Evolutionary conservation across 805 yeast species (phyloP).

Genomic region (Schizosaccharomyces lindneri): DNA sequence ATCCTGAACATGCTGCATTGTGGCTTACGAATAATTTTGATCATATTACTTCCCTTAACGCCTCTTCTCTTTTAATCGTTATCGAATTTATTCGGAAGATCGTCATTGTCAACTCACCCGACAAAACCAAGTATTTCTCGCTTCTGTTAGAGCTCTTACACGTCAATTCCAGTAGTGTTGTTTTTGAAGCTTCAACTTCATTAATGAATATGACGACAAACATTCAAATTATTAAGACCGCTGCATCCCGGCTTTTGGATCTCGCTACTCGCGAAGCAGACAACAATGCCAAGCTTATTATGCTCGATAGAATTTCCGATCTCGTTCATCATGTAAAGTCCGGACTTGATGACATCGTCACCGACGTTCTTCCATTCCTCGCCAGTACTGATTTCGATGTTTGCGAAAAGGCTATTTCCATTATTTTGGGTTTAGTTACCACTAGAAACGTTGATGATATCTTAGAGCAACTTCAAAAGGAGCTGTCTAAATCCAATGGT

Average conservation of each 20-base stretch:
- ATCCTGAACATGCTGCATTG: slow-evolving; percentile 61
- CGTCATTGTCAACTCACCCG: slow-evolving; percentile 17
- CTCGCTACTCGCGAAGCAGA: slow-evolving; percentile 83
- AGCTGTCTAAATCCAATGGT: slow-evolving; percentile 42
- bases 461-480: slow-evolving; percentile 74
- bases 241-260: slow-evolving; percentile 69
- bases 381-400: slow-evolving; percentile 81
- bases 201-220: slow-evolving; percentile 31
- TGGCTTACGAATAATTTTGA: slow-evolving; percentile 50
- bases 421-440: slow-evolving; percentile 56
- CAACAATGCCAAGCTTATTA: slow-evolving; percentile 79
- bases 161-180: slow-evolving; percentile 41
- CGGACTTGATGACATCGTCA: slow-evolving; percentile 51
- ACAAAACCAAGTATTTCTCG: slow-evolving; percentile 43
- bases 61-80: slow-evolving; percentile 65
- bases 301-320: slow-evolving; percentile 61
- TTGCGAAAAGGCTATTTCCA: slow-evolving; percentile 63
- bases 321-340: slow-evolving; percentile 58
- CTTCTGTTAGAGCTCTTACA: slow-evolving; percentile 52
- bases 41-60: slow-evolving; percentile 41
- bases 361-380: slow-evolving; percentile 68
- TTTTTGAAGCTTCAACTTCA: slow-evolving; percentile 78
- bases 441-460: slow-evolving; percentile 85
- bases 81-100: slow-evolving; percentile 63
- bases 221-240: slow-evolving; percentile 43